Evolutionary conservation across 306 rosid genomes (phyloP).

Genomic region (Cucurbita ficifolia): DNA sequence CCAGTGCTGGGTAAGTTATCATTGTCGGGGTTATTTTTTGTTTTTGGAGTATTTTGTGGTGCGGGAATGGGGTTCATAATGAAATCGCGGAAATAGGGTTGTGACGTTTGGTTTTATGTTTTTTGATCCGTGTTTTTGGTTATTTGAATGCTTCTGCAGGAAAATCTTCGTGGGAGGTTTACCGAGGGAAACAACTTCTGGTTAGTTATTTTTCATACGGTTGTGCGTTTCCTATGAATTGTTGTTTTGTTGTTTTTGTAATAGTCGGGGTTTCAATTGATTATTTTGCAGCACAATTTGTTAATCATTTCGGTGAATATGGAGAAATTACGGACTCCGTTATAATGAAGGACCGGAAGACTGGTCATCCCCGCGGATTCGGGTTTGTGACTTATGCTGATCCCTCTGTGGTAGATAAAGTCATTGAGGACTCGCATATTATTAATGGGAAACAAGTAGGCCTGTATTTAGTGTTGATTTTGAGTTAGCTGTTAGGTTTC

Average conservation of each 20-base stretch:
- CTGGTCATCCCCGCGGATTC: slow-evolving; percentile 88
- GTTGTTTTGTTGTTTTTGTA: not conserved
- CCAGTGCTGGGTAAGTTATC: slow-evolving; percentile 69
- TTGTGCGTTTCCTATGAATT: not conserved
- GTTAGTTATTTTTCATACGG: not conserved
- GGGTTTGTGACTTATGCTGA: slow-evolving; percentile 86
- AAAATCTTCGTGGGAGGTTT: not conserved
- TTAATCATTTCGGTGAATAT: slow-evolving; percentile 71
- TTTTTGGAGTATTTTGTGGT: no score
- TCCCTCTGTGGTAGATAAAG: slow-evolving; percentile 77
- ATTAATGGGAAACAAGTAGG: slow-evolving; percentile 79
- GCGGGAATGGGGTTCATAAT: no score
- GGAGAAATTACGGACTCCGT: slow-evolving; percentile 83
- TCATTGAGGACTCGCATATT: slow-evolving; percentile 62
- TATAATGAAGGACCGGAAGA: slow-evolving; percentile 88
- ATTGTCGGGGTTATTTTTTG: no score
- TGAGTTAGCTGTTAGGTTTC: slow-evolving; percentile 14
- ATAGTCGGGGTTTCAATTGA: not conserved
- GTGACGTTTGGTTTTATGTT: not conserved
- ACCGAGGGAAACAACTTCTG: not conserved
- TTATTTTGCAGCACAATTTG: slow-evolving; percentile 55
- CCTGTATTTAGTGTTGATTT: slow-evolving; percentile 7
- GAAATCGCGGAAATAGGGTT: not conserved
- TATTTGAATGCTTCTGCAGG: not conserved
- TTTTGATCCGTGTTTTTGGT: not conserved